Evolutionary conservation across 2,329 filamentous ascomycete genomes (phyloP), one percentile per base, ranked within the genome.

Genomic region (Diaporthe australafricana): DNA sequence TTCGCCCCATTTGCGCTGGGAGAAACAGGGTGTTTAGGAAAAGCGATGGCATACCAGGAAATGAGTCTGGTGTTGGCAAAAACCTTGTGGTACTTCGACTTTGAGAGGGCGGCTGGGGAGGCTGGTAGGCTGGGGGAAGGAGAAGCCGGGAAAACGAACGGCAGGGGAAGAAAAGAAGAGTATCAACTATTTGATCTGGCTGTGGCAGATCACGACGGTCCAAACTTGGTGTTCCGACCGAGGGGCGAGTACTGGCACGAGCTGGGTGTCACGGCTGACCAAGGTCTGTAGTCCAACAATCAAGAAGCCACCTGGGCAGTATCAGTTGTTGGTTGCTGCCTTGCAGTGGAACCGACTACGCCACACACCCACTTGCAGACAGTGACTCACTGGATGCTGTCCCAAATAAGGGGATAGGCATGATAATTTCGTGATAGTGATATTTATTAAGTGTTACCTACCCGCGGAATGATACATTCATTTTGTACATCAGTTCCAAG

Each of bases 11-110:
- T 84, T 65, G 79, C 77, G 9, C 70, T 80, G 0, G 82, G 83
- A 0, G 78, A 81, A 0, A 75, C 81, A 22, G 77, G 75, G 30
- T 84, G 83, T 57, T 75, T 81, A 20, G 81, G 80, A 0, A 81
- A 80, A 62, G 69, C 68, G 5, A 75, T 79, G 71, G 77, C 77
- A 0, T 71, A 76, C 38, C 70, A 75, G 27, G 74, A 76, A 55
- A 47, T 73, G 22, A 74, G 73, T 47, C 74, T 78, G 12, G 73
- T 73, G 0, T 53, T 77, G 55, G 77, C 75, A 2, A 75, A 71
- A 55, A 68, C 74, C 17, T 68, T 78, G 12, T 74, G 57, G 67
- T 71, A 72, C 22, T 74, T 75, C 30, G 71, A 75, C 27, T 75
- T 74, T 16, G 30, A 68, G 35, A 53, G 2, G 17, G 45, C 68